Conservation (phyloP, 768 basidiomycete species). For the Boletus speciosus region DNA sequence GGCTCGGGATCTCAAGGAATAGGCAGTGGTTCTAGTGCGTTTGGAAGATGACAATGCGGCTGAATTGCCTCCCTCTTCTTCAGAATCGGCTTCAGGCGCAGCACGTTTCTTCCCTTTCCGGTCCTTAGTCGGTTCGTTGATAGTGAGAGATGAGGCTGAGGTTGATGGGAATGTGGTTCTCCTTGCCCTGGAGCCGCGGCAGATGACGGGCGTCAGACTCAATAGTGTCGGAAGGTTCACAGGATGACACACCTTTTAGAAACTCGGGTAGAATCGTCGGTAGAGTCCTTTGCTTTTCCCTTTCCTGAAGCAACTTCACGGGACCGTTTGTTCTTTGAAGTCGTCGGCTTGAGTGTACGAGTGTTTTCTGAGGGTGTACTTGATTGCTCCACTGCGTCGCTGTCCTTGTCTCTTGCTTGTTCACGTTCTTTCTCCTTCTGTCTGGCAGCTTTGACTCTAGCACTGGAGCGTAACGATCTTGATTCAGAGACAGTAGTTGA, state of each 20-base stretch:
- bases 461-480: conserved; percentile 67
- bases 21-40: conserved; percentile 58
- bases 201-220: conserved; percentile 28
- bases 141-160: conserved; percentile 48
- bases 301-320: conserved; percentile 51
- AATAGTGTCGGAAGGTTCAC: conserved; percentile 26
- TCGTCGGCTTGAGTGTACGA: conserved; percentile 38
- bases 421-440: conserved; percentile 59
- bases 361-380: conserved; percentile 40
- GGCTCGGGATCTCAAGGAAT: conserved; percentile 64
- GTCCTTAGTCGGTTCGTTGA: conserved; percentile 75
- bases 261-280: conserved; percentile 48
- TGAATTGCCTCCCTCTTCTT: conserved; percentile 57
- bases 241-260: conserved; percentile 59
- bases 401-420: conserved; percentile 54
- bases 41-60: conserved; percentile 51
- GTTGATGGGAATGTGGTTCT: conserved; percentile 47
- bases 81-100: conserved; percentile 62
- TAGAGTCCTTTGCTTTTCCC: conserved; percentile 60
- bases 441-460: conserved; percentile 72
- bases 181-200: conserved; percentile 49
- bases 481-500: conserved; percentile 42
- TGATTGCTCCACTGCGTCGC: conserved; percentile 43
- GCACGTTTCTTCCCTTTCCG: conserved; percentile 93
- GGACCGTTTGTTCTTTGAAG: conserved; percentile 46